Evolutionary conservation across 441 rosid species (phyloP), one percentile per base, ranked within the genome.

Genomic region (Pelargonium cotyledonis): DNA sequence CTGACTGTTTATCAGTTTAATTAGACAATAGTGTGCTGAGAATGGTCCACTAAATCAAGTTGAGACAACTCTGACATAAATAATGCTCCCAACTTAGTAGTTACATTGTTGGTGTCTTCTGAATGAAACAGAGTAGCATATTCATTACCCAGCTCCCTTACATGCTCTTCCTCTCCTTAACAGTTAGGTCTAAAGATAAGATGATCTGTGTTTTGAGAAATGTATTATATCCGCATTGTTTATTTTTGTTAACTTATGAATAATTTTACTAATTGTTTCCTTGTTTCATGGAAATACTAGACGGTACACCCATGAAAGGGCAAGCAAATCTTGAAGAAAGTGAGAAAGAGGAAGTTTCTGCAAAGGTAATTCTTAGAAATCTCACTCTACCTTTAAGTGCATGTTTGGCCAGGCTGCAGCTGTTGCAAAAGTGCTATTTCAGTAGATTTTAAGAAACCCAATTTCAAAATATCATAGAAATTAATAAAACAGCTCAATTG

Each of bases 341-440:
- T 8, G 61, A 55, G 61, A 55, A 55, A 16, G 61, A 55, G 61
- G 61, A 18, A 55, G 61, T 55, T 55, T 55, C 15, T 55, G 61
- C 10, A 21, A 55, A 55, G 61, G 61, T 55, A 55, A 55, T 55
- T 19, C 61, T 55, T 16, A 55, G 41, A 55, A 55, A 16, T 55
- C 61, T 15, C 18, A 55, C 8, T 15, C 8, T 15, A 55, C 61
- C 61, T 55, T 55, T 5, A 16, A 55, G 61, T 7, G 23, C 61
- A 55, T 55, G 61, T 55, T 55, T n/a, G 61, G 41, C 41, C 41
- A 38, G 41, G 41, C 41, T 38, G 41, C 41, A 38, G 41, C 41
- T 38, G 41, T 38, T 38, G 41, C 41, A 38, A 38, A 38, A 38
- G 41, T 38, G 41, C 8, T 38, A 38, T 38, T 38, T 38, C 41